Percentiles rank a stretch among this genome's conserved stretches.
These are phyloP conservation scores for Pouteria campechiana DNA, from an alignment of 179 eudicot species.

Conservation along the genomic window DNA sequence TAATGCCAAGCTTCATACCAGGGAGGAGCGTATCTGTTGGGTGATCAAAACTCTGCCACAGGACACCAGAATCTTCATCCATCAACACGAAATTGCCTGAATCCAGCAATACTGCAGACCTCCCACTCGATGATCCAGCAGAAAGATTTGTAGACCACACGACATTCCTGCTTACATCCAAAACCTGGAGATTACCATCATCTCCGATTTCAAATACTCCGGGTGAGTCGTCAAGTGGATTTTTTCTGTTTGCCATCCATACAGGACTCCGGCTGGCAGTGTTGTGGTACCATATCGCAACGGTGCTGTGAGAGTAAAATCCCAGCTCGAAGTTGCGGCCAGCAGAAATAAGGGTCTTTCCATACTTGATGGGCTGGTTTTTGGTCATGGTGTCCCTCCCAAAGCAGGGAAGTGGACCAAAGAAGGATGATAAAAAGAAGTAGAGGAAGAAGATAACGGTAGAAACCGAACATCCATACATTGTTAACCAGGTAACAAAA, in stretches of 20 bases:
- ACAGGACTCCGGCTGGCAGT: not conserved
- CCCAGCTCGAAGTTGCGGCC: conserved; percentile 14
- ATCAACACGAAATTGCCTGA: conserved; percentile 10
- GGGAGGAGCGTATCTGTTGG: conserved; percentile 22
- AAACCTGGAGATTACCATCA: conserved; percentile 9
- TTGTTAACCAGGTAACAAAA: too few species aligned
- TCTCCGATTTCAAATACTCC: conserved; percentile 2
- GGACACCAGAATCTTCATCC: not conserved
- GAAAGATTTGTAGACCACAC: not conserved
- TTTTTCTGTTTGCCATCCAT: conserved; percentile 16
- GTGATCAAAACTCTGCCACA: conserved; percentile 13
- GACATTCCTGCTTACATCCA: not conserved
- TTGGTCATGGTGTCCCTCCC: conserved; percentile 10
- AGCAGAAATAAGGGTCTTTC: conserved; percentile 11
- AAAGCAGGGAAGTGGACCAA: not conserved
- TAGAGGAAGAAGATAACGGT: not conserved
- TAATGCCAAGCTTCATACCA: conserved; percentile 12
- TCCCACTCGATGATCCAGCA: not conserved
- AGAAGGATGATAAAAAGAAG: not conserved
- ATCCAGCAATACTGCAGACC: conserved; percentile 2
- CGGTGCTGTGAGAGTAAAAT: conserved; percentile 5
- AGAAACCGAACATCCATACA: not conserved
- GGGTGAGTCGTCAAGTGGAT: not conserved
- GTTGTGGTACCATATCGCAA: conserved; percentile 15
- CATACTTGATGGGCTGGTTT: conserved; percentile 6